These are phyloP conservation scores for Jatropha podagrica DNA, from an alignment of 441 rosid genomes.

Conservation along the genomic window DNA sequence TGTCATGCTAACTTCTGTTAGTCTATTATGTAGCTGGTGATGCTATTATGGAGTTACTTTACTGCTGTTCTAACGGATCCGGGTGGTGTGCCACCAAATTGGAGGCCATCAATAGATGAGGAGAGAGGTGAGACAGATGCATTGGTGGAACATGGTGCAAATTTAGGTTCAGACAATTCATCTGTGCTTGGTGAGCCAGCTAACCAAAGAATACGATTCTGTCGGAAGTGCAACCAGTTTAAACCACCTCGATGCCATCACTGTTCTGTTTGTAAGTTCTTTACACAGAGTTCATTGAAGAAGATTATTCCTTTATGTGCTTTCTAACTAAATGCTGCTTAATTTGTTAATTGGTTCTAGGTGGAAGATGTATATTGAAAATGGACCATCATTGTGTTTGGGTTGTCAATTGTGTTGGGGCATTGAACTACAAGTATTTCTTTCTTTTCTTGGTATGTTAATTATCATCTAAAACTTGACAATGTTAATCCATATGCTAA, in stretches of 20 bases:
- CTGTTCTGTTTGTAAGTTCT: slow-evolving; percentile 89
- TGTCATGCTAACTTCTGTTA: slow-evolving; percentile 2
- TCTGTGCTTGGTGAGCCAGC: slow-evolving; percentile 28
- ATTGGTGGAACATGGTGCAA: slow-evolving; percentile 34
- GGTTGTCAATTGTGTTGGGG: slow-evolving; percentile 97
- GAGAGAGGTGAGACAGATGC: slow-evolving; percentile 67
- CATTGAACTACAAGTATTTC: slow-evolving; percentile 86
- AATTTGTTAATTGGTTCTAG: slow-evolving; percentile 38
- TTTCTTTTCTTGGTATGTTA: slow-evolving; percentile 86
- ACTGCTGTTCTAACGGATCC: slow-evolving; percentile 74
- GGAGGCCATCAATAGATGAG: slow-evolving; percentile 67
- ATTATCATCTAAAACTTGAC: neutral
- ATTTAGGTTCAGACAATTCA: slow-evolving; percentile 26
- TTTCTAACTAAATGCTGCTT: slow-evolving; percentile 15
- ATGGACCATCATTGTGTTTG: slow-evolving; percentile 98
- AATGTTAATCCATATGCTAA: neutral
- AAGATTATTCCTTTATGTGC: neutral
- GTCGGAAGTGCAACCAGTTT: slow-evolving; percentile 73
- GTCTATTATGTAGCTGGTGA: slow-evolving; percentile 50
- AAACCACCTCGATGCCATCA: slow-evolving; percentile 96
- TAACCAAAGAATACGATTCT: slow-evolving; percentile 48
- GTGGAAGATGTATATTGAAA: slow-evolving; percentile 83
- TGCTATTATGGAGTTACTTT: slow-evolving; percentile 85
- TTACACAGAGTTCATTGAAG: slow-evolving; percentile 1
- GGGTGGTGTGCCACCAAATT: slow-evolving; percentile 72